Percentiles rank a stretch among this genome's conserved stretches.
Evolutionary conservation across 345 rosid species (phyloP).

Genomic region (Luvunga scandens): DNA sequence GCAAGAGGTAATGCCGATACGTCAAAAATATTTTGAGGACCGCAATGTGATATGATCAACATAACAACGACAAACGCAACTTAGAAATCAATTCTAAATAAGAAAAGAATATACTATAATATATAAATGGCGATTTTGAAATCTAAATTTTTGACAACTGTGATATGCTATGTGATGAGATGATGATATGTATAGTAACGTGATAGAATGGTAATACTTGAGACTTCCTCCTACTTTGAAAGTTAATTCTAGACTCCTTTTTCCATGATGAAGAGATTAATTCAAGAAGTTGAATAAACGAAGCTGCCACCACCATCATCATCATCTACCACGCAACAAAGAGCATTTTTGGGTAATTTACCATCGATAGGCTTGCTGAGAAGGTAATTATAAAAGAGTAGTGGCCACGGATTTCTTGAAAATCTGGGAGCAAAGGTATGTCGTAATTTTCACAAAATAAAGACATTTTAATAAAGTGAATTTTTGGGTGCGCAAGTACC

Average conservation of each 20-base stretch:
- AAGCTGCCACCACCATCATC: slow-evolving; percentile 21
- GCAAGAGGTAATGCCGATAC: no score
- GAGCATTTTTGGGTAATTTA: slow-evolving; percentile 10
- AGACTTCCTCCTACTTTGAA: no score
- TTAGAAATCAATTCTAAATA: background rate
- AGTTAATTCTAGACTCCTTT: background rate
- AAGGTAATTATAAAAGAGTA: background rate
- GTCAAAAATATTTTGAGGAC: no score
- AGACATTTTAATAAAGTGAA: slow-evolving; percentile 29
- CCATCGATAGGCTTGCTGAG: slow-evolving; percentile 10
- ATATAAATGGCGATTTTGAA: background rate
- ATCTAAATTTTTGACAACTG: no score
- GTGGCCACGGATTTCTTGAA: slow-evolving; percentile 14
- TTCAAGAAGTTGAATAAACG: slow-evolving; percentile 9
- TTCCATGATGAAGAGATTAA: background rate
- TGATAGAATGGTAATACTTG: background rate
- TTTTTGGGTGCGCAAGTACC: slow-evolving; percentile 31
- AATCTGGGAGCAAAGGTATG: slow-evolving; percentile 17
- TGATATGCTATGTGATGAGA: background rate
- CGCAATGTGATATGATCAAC: no score
- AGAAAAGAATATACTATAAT: background rate
- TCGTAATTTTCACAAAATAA: slow-evolving; percentile 20
- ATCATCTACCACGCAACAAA: slow-evolving; percentile 29
- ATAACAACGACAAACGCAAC: background rate
- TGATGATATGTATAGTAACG: background rate